A percentile compares a stretch with the other conserved stretches of the same genome.
Conservation (phyloP, 768 basidiomycete genomes). For the Mycena sanguinolenta region DNA sequence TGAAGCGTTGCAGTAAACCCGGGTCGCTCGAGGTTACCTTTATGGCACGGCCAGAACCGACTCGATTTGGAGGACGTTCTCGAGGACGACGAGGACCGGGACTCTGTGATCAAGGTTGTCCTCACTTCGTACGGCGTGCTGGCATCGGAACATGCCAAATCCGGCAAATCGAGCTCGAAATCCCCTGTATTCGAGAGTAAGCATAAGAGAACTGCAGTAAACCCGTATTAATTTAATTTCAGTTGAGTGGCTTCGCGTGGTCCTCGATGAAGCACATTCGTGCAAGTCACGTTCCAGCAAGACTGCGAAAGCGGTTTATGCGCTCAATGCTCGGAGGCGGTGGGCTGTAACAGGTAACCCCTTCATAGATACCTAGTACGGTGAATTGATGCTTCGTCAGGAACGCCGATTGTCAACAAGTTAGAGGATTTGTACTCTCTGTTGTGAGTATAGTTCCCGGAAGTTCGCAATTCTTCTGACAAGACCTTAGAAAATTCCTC, state of each 20-base stretch:
- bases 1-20: slow-evolving; percentile 84
- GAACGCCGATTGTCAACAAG: slow-evolving; percentile 96
- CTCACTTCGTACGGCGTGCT: slow-evolving; percentile 94
- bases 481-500: slow-evolving; percentile 73
- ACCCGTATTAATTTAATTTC: slow-evolving; percentile 20
- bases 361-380: background rate
- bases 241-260: slow-evolving; percentile 87
- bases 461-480: background rate
- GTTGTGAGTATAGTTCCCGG: slow-evolving; percentile 56
- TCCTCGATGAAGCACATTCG: slow-evolving; percentile 95
- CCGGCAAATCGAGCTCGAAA: slow-evolving; percentile 63
- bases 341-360: slow-evolving; percentile 90
- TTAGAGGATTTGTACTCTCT: slow-evolving; percentile 93
- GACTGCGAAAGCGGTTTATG: slow-evolving; percentile 91
- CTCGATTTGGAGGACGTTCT: slow-evolving; percentile 74
- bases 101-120: slow-evolving; percentile 77
- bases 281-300: slow-evolving; percentile 92
- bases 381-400: slow-evolving; percentile 45
- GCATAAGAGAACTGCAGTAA: slow-evolving; percentile 34
- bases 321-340: slow-evolving; percentile 79
- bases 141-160: slow-evolving; percentile 87
- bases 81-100: slow-evolving; percentile 65
- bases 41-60: slow-evolving; percentile 94
- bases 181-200: slow-evolving; percentile 82
- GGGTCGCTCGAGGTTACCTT: slow-evolving; percentile 72